These are phyloP conservation scores for Rhodomyrtus psidioides DNA, from an alignment of 441 rosid genomes.

Conservation along the genomic window DNA sequence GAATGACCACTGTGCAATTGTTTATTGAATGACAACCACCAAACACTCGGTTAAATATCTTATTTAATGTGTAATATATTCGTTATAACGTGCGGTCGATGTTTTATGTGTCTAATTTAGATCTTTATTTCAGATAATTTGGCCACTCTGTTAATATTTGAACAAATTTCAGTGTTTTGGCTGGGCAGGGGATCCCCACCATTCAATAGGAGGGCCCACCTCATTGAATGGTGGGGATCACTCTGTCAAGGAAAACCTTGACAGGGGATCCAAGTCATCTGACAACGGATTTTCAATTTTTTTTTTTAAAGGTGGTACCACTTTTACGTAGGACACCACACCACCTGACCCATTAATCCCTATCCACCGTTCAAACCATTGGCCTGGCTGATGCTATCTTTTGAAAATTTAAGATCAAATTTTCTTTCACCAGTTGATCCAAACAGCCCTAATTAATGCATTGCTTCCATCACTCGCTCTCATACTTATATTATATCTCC, in stretches of 20 bases:
- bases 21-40: not conserved
- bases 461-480: not conserved
- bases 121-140: not conserved
- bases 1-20: not conserved
- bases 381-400: not conserved
- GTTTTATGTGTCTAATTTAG: not conserved
- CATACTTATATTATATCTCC: not conserved
- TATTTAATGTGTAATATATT: not conserved
- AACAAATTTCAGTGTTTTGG: too few relatives aligned
- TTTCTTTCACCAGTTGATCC: not conserved
- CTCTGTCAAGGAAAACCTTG: too few relatives aligned
- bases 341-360: too few relatives aligned
- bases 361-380: too few relatives aligned
- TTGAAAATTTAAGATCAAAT: not conserved
- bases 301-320: too few relatives aligned
- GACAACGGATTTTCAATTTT: too few relatives aligned
- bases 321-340: too few relatives aligned
- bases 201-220: too few relatives aligned
- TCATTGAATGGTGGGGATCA: too few relatives aligned
- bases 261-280: too few relatives aligned
- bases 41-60: not conserved
- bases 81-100: accelerated
- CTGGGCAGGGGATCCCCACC: too few relatives aligned
- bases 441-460: not conserved
- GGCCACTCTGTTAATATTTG: too few relatives aligned